Evolutionary conservation across 345 rosid genomes (phyloP), one percentile per base, ranked within the genome.

Genomic region (Hibiscus mutabilis): DNA sequence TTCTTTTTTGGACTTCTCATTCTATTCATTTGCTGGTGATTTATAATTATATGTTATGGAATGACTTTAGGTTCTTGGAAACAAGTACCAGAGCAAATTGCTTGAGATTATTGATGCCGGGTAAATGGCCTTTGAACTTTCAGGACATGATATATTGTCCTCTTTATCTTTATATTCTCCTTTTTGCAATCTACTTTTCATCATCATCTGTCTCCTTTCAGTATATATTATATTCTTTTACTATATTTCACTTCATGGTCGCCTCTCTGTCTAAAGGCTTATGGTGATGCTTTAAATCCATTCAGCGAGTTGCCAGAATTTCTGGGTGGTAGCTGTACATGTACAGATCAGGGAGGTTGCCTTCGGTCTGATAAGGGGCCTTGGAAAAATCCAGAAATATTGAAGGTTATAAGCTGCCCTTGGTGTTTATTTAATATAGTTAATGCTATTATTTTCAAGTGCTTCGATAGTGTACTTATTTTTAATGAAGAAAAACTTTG

Each of bases 301-400:
- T 73, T 13, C 88, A 96, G 99, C 68, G 99, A 96, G 81, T 85
- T 96, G 86, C 99, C 99, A 29, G 86, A 87, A 46, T 91, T 88
- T 82, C 78, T 96, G 75, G 99, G 99, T 14, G 99, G 99, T 66
- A 80, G 68, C 73, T 96, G 99, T 76, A 87, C 82, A 25, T 96
- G 98, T 76, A 85, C 91, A 64, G 91, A 84, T 67, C 83, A 84
- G 79, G 99, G 99, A 29, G 99, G 99, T 73, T 96, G 99, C 76
- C 91, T 96, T 82, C 78, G 84, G 46, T 96, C 99, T 69, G 98
- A 92, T 73, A 92, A 96, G 84, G 99, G 99, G 51, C 99, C 98
- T 55, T 96, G 99, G 99, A 92, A 89, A 76, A 90, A 92, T 79
- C 89, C 87, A 35, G 93, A 87, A 68, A 81, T 92, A 71, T 72